Percentiles rank a stretch among this genome's conserved stretches.
Evolutionary conservation across 1,284 basidiomycete species (phyloP).

Genomic region (Microbotryomycetes sp.): DNA sequence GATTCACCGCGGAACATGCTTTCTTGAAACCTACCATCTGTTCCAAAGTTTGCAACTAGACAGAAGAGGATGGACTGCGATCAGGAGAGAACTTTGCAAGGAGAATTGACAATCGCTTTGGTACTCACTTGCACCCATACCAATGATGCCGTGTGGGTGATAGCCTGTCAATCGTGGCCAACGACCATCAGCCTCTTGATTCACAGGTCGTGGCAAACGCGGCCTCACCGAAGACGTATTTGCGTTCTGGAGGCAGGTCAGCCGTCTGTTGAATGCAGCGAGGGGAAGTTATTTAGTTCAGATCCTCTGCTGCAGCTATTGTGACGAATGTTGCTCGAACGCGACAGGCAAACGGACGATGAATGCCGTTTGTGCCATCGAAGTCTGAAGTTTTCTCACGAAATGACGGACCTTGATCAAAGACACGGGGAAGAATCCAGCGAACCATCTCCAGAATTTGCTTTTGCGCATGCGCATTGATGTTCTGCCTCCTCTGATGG

Average conservation of each 20-base stretch:
- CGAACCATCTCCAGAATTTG: slow-evolving; percentile 73
- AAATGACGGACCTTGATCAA: slow-evolving; percentile 47
- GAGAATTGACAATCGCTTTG: slow-evolving; percentile 4
- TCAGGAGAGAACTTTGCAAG: background rate
- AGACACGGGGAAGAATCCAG: slow-evolving; percentile 88
- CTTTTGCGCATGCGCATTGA: slow-evolving; percentile 68
- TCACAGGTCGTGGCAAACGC: background rate
- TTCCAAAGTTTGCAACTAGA: slow-evolving; percentile 76
- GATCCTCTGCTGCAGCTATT: slow-evolving; percentile 8
- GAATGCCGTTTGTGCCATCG: background rate
- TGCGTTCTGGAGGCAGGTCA: slow-evolving; percentile 80
- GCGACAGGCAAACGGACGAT: slow-evolving; percentile 19
- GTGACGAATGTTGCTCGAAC: slow-evolving; percentile 12
- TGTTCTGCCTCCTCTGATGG: slow-evolving; percentile 68
- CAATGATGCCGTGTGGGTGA: slow-evolving; percentile 92
- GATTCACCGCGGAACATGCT: background rate
- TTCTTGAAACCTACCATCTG: slow-evolving; percentile 58
- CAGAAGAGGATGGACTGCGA: background rate
- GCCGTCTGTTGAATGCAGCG: slow-evolving; percentile 55
- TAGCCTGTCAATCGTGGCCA: slow-evolving; percentile 50
- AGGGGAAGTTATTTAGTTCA: background rate
- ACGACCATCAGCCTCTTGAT: background rate
- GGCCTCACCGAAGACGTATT: slow-evolving; percentile 78
- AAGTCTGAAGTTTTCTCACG: background rate
- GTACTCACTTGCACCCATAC: slow-evolving; percentile 53